phyloP scores from a whole-genome alignment of 169 alveolate genomes.

The Cryptosporidium muris region DNA sequence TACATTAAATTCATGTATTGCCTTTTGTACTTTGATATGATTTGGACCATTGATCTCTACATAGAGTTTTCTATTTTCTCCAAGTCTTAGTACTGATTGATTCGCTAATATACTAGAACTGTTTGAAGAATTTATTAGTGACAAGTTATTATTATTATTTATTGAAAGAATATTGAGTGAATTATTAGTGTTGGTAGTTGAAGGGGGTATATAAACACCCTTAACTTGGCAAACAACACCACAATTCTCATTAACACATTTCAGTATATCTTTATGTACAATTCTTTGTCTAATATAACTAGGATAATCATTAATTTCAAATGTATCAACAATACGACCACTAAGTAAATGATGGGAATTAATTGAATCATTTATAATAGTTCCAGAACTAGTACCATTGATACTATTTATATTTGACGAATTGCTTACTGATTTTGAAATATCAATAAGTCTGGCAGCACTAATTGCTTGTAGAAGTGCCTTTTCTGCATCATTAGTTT shows the following conservation, averaged over 20 bases:
- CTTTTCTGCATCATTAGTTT: conserved; percentile 47
- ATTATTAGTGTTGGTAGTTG: neutral
- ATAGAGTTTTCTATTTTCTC: conserved; percentile 59
- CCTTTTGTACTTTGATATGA: conserved; percentile 62
- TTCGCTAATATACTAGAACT: neutral
- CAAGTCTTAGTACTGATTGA: conserved; percentile 9
- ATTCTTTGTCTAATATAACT: conserved; percentile 86
- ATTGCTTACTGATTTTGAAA: neutral
- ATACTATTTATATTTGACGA: conserved; percentile 19
- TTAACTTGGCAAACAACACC: conserved; percentile 67
- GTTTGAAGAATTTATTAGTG: neutral
- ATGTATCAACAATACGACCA: conserved; percentile 86
- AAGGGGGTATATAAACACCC: conserved; percentile 60
- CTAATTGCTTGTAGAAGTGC: conserved; percentile 47
- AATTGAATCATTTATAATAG: conserved; percentile 6
- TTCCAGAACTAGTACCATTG: conserved; percentile 1
- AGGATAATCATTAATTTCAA: conserved; percentile 91
- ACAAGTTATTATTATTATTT: neutral
- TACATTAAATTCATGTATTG: conserved; percentile 50
- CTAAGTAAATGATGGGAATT: conserved; percentile 51
- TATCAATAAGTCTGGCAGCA: conserved; percentile 21
- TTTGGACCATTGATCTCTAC: conserved; percentile 68
- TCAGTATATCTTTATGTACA: conserved; percentile 80
- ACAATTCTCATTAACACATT: conserved; percentile 53
- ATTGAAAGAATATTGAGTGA: neutral